Evolutionary conservation across 2,329 filamentous ascomycete species (phyloP).

Genomic region (Aspergillus ibericus): DNA sequence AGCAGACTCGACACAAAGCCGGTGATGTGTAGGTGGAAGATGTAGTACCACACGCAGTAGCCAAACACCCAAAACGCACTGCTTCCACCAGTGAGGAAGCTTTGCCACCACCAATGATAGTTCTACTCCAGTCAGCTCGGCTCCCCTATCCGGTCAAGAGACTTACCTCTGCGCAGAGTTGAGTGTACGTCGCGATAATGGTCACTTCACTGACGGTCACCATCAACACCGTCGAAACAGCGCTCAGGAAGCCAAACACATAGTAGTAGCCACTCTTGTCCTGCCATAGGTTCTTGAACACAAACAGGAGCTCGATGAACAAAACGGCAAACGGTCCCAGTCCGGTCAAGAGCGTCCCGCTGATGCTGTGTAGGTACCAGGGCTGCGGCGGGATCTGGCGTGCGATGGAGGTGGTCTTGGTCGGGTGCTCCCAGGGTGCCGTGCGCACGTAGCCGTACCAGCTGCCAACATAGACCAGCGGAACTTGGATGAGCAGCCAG

Average conservation of each 20-base stretch:
- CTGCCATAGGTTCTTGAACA: conserved; percentile 85
- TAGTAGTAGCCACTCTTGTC: conserved; percentile 93
- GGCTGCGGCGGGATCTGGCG: conserved; percentile 72
- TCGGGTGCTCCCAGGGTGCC: conserved; percentile 75
- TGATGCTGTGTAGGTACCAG: conserved; percentile 69
- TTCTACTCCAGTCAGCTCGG: conserved; percentile 51
- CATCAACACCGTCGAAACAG: conserved; percentile 70
- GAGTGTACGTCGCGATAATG: conserved; percentile 77
- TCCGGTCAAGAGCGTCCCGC: conserved; percentile 69
- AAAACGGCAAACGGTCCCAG: conserved; percentile 82
- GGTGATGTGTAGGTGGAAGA: conserved; percentile 74
- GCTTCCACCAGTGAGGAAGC: conserved; percentile 74
- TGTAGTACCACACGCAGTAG: conserved; percentile 83
- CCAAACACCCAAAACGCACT: conserved; percentile 78
- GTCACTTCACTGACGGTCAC: conserved; percentile 80
- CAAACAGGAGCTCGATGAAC: conserved; percentile 82
- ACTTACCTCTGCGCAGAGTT: conserved; percentile 71
- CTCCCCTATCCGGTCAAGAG: background rate
- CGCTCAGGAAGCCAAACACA: conserved; percentile 80
- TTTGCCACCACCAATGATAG: conserved; percentile 91
- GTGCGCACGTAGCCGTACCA: conserved; percentile 72
- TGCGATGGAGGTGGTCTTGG: conserved; percentile 69
- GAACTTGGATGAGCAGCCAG: conserved; percentile 84
- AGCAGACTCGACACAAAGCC: conserved; percentile 77
- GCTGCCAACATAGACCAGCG: conserved; percentile 77